A percentile compares a stretch with the other conserved stretches of the same genome.
Evolutionary conservation across 192 early-diverging fungal genomes (phyloP).

Genomic region (Coemansia sp.): DNA sequence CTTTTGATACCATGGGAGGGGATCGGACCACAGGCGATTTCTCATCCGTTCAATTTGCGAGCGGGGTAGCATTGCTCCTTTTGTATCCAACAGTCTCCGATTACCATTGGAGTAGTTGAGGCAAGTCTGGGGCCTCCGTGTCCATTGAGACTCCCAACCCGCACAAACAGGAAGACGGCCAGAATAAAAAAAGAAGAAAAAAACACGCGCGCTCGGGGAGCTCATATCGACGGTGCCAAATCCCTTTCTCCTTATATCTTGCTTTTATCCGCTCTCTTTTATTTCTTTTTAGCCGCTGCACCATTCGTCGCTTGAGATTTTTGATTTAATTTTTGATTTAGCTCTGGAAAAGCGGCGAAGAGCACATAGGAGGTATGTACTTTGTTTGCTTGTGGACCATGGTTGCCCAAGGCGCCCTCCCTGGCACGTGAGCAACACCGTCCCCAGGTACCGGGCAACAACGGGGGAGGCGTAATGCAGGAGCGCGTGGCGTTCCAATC

Average conservation of each 20-base stretch:
- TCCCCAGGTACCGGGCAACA: not conserved
- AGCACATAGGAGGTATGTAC: too few species aligned
- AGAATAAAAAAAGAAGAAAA: too few species aligned
- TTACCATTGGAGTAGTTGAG: not conserved
- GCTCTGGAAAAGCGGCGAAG: too few species aligned
- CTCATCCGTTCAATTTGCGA: not conserved
- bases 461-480: not conserved
- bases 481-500: not conserved
- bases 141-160: too few species aligned
- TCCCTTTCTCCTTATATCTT: not conserved
- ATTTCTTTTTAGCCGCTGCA: constrained; percentile 9
- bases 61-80: not conserved
- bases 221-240: not conserved
- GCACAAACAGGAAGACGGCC: too few species aligned
- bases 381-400: too few species aligned
- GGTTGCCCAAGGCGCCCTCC: not conserved
- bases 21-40: not conserved
- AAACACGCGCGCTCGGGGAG: too few species aligned
- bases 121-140: too few species aligned
- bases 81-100: not conserved
- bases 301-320: not conserved
- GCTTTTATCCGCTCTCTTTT: not conserved
- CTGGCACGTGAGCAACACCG: not conserved
- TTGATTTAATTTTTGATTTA: not conserved
- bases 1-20: too few species aligned